Conservation (phyloP, 352 stramenopile species). For the Phytophthora fragariaefolia region DNA sequence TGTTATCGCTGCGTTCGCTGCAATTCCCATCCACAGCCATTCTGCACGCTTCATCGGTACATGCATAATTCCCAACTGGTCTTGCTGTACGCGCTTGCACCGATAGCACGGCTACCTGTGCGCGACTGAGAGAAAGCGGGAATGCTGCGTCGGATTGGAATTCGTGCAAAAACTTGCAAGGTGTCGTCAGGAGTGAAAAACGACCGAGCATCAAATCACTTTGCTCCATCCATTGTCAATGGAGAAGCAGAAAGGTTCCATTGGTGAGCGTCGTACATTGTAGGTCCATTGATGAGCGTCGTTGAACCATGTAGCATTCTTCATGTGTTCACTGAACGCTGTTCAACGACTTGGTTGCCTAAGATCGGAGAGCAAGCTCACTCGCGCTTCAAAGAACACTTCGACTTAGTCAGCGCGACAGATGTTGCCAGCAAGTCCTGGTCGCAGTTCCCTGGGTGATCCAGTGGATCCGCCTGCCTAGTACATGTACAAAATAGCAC, state of each 20-base stretch:
- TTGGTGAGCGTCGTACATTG: not conserved
- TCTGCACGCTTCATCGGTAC: constrained; percentile 10
- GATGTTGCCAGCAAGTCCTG: constrained; percentile 22
- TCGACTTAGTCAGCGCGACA: constrained; percentile 18
- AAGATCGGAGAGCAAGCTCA: constrained; percentile 22
- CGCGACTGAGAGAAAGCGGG: constrained; percentile 15
- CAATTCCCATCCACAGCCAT: constrained; percentile 1
- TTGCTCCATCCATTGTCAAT: constrained; percentile 4
- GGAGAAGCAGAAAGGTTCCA: no score
- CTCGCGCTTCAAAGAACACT: constrained; percentile 11
- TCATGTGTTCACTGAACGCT: not conserved
- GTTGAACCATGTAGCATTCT: not conserved
- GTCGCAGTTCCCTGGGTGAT: constrained; percentile 21
- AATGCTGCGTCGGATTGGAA: constrained; percentile 20
- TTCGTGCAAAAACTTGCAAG: constrained; percentile 23
- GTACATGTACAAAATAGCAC: no score
- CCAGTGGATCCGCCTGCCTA: constrained; percentile 6
- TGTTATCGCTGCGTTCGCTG: not conserved
- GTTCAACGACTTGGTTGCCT: not conserved
- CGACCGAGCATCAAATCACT: constrained; percentile 11
- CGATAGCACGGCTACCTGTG: constrained; percentile 1
- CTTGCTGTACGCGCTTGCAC: not conserved
- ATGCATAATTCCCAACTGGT: not conserved
- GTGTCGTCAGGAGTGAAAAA: constrained; percentile 3
- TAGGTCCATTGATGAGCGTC: not conserved